A percentile compares a stretch with the other conserved stretches of the same genome.
Conservation (phyloP, 345 rosid species). For the Salix arbutifolia region DNA sequence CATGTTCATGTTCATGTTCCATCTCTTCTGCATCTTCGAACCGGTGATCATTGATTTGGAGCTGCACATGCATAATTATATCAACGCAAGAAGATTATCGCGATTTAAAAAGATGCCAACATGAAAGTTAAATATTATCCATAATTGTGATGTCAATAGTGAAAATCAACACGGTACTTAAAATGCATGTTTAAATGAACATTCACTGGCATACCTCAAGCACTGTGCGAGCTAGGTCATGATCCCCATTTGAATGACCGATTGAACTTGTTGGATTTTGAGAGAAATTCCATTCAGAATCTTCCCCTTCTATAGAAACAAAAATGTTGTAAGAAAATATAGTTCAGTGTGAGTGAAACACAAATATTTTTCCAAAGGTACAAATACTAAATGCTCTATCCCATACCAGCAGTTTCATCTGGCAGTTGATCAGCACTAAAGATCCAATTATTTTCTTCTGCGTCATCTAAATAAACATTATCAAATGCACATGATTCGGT, state of each 20-base stretch:
- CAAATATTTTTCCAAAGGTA: neutral
- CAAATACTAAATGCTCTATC: neutral
- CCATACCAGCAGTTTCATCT: conserved; percentile 48
- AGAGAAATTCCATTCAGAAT: conserved; percentile 46
- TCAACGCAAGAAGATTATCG: neutral
- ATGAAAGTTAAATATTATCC: neutral
- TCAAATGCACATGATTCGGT: neutral
- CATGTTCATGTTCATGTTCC: conserved; percentile 39
- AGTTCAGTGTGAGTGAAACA: neutral
- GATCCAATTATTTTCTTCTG: conserved; percentile 55
- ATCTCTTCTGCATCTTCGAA: conserved; percentile 94
- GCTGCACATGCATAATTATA: conserved; percentile 42
- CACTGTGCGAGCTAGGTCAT: conserved; percentile 57
- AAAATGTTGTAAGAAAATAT: conserved; percentile 1
- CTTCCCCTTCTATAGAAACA: conserved; percentile 41
- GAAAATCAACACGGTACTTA: neutral
- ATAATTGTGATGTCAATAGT: neutral
- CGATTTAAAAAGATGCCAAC: neutral
- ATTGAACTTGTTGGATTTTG: conserved; percentile 54
- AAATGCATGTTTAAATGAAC: neutral
- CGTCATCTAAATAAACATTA: conserved; percentile 36
- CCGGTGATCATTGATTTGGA: conserved; percentile 74
- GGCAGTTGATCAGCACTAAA: conserved; percentile 77
- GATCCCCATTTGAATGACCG: conserved; percentile 80
- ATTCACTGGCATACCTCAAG: conserved; percentile 50